Percentiles rank a stretch among this genome's conserved stretches.
Conservation (phyloP, 1,284 basidiomycete species). For the Naganishia sp. region DNA sequence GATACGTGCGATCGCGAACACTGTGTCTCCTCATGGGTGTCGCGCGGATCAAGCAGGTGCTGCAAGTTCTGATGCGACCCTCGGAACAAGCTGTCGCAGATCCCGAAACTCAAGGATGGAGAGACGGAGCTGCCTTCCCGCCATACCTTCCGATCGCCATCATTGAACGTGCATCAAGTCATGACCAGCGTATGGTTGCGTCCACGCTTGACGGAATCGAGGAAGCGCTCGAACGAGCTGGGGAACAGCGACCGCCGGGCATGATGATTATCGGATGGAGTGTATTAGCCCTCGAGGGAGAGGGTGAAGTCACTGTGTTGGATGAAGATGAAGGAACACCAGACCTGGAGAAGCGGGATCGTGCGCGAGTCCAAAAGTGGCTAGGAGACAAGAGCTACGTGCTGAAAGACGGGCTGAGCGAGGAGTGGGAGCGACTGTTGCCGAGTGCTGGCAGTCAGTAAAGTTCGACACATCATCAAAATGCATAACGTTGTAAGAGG, state of each 20-base stretch:
- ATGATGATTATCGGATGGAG: constrained; percentile 96
- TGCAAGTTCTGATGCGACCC: constrained; percentile 61
- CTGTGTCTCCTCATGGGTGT: constrained; percentile 92
- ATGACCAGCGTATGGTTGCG: constrained; percentile 82
- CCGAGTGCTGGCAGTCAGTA: constrained; percentile 1
- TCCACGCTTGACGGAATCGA: constrained; percentile 76
- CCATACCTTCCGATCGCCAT: constrained; percentile 80
- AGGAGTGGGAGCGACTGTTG: constrained; percentile 43
- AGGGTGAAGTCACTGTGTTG: constrained; percentile 58
- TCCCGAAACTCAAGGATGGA: constrained; percentile 38
- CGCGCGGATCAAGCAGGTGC: constrained; percentile 73
- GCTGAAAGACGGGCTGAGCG: constrained; percentile 47
- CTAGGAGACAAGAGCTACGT: constrained; percentile 42
- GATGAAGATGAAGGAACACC: constrained; percentile 44
- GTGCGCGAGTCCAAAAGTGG: constrained; percentile 47
- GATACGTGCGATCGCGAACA: constrained; percentile 78
- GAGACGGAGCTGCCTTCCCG: constrained; percentile 68
- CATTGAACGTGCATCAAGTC: constrained; percentile 87
- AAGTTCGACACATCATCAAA: neutral
- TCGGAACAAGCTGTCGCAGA: constrained; percentile 27
- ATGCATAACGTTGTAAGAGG: neutral
- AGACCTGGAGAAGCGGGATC: constrained; percentile 42
- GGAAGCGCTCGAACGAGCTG: constrained; percentile 68
- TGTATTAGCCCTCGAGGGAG: constrained; percentile 58
- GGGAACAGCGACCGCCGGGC: constrained; percentile 89